Base-by-base conservation (phyloP, 148 eudicot species). In the Cornus kousa region DNA sequence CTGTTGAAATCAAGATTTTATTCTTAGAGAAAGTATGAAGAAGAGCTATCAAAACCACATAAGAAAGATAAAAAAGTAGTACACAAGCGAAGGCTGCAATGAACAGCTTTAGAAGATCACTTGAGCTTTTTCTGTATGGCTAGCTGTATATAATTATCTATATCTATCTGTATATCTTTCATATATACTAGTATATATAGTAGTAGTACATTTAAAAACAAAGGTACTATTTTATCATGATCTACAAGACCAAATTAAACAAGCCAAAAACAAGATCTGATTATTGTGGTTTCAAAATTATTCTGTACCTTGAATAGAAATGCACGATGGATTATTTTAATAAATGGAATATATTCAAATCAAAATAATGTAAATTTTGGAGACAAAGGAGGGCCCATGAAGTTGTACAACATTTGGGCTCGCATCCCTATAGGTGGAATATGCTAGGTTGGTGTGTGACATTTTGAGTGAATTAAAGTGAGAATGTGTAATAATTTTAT, bases 371-470 rank as follows among this genome's bases (percentile, higher is more conserved):
- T 62, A 72, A 20, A 22, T 46, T 23, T 72, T 48, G 37, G 50
- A 48, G 74, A 37, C 74, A 48, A 48, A 72, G 9, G 74, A 46
- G 48, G 48, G 28, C 50, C 73, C 73, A 40, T 43, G 57, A n/a
- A 71, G 43, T 20, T 71, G 73, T 71, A 71, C 55, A 48, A 40
- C 57, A 9, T 22, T 48, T 28, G 19, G 24, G 33, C 33, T 43
- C 74, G 7, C 57, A 40, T 43, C 74, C 55, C 16, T 1, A 71
- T 1, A 71, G 43, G 24, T 9, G 19, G 19, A 28, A 19, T 4
- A 14, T 35, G 40, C 16, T 60, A 19, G 74, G 60, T 22, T 22
- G 59, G 60, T 5, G 60, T 16, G 7, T 46, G n/a, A 5, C 23
- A 57, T 5, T 6, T 13, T 64, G 75, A 60, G 32, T 24, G n/a